phyloP scores from a whole-genome alignment of 306 rosid species.

The Lagenaria siceraria region DNA sequence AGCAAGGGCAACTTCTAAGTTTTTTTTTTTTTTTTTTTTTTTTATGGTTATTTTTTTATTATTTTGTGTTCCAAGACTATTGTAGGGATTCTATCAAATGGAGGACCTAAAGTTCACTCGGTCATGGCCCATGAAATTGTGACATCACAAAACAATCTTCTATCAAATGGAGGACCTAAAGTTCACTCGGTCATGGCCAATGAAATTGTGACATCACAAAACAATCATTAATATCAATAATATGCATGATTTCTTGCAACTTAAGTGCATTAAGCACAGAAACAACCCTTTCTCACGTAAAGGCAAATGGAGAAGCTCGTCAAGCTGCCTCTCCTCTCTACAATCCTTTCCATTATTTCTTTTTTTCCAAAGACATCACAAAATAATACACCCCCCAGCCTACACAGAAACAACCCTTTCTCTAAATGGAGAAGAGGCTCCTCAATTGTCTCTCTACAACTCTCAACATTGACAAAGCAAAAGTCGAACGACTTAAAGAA shows the following conservation, averaged over 20 bases:
- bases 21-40: neutral
- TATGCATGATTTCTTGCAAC: neutral
- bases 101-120: neutral
- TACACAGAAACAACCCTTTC: too few species aligned
- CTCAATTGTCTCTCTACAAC: neutral
- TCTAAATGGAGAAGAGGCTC: too few species aligned
- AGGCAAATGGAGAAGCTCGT: too few species aligned
- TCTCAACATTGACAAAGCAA: neutral
- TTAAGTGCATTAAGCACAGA: neutral
- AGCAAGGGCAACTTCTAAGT: constrained; percentile 25
- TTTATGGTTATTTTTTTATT: too few species aligned
- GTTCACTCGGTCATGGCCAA: neutral
- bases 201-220: neutral
- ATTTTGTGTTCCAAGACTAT: neutral
- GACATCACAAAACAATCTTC: neutral
- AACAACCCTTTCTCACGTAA: too few species aligned
- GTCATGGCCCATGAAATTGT: neutral
- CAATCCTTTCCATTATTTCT: neutral
- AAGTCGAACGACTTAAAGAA: too few species aligned
- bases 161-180: neutral
- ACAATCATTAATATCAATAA: neutral
- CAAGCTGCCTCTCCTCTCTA: neutral
- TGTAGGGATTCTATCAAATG: neutral
- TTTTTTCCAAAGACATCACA: neutral
- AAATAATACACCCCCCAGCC: neutral